These are phyloP conservation scores for Globisporangium mamillatum DNA, from an alignment of 352 stramenopile species.

Conservation along the genomic window DNA sequence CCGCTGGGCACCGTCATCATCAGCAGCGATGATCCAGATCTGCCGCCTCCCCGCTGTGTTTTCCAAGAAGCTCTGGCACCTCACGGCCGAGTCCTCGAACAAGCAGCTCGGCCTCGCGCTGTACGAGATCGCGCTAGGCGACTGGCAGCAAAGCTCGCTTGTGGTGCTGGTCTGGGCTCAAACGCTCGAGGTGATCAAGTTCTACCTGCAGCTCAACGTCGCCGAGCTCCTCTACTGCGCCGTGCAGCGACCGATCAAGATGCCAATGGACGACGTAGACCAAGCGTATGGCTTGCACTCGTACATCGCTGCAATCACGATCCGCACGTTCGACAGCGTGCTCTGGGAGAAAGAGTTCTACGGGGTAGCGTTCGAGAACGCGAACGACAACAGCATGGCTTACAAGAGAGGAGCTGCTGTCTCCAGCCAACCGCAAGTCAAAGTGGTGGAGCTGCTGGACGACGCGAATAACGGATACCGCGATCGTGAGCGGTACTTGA, in stretches of 20 bases:
- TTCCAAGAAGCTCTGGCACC: slow-evolving; percentile 30
- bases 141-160: slow-evolving; percentile 39
- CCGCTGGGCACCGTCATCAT: not conserved
- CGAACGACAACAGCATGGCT: not conserved
- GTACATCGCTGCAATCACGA: slow-evolving; percentile 43
- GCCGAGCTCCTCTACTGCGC: slow-evolving; percentile 45
- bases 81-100: slow-evolving; percentile 33
- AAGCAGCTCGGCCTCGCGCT: slow-evolving; percentile 42
- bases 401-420: not conserved
- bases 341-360: slow-evolving; percentile 59
- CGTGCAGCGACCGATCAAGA: slow-evolving; percentile 27
- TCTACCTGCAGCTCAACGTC: slow-evolving; percentile 51
- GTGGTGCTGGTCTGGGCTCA: slow-evolving; percentile 51
- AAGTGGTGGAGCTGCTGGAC: slow-evolving; percentile 33
- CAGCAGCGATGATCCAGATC: slow-evolving; percentile 7
- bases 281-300: slow-evolving; percentile 38
- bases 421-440: not conserved
- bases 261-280: slow-evolving; percentile 41
- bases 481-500: slow-evolving; percentile 38
- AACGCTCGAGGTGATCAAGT: slow-evolving; percentile 33
- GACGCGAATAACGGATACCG: slow-evolving; percentile 26
- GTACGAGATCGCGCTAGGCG: slow-evolving; percentile 44
- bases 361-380: slow-evolving; percentile 28
- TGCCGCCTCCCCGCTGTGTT: slow-evolving; percentile 9
- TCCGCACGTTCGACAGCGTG: slow-evolving; percentile 39